Evolutionary conservation across 352 stramenopile species (phyloP), one percentile per base, ranked within the genome.

Genomic region (Phytopythium ostracodes): DNA sequence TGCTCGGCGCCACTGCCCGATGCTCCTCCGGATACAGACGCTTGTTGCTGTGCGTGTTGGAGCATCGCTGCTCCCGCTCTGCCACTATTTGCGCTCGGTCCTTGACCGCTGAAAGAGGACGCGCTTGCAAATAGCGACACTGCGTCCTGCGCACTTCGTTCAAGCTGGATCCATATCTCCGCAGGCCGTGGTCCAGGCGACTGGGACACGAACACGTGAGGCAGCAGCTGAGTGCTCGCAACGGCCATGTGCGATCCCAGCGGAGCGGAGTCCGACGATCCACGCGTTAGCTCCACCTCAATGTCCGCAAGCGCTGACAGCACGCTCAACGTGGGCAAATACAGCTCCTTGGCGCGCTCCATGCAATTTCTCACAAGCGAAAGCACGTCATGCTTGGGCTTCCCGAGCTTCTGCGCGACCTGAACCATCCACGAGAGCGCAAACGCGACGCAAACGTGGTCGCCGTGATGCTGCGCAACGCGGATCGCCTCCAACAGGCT

Each of bases 361-460:
- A 91, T 70, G 44, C 76, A 84, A 56, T 71, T 90, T 0, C 43
- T 61, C 10, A 89, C 70, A 29, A 91, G 63, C 11, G 68, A 68
- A 4, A 82, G 25, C 4, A 90, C 76, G 56, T 74, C 63, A 20
- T 74, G 71, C 52, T 84, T 84, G 24, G 82, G 67, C 35, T 79
- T 83, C 0, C 92, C 85, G 4, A 77, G 69, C 33, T 78, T 75
- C 55, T 81, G 73, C 36, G 87, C 77, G n/a, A 91, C 72, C 2
- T 78, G 75, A 56, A 92, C 76, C 42, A 96, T 77, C 91, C 92
- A 98, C 25, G 81, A 86, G 4, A 98, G 74, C 38, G 93, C 89
- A 72, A 98, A 98, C 4, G 87, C 89, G 20, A 98, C 92, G 62
- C 92, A 98, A 2, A 96, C 76, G 56, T 94, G 81, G 72, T 98